Evolutionary conservation across 2,329 filamentous ascomycete species (phyloP), one percentile per base, ranked within the genome.

Genomic region (Aspergillus amoenus): DNA sequence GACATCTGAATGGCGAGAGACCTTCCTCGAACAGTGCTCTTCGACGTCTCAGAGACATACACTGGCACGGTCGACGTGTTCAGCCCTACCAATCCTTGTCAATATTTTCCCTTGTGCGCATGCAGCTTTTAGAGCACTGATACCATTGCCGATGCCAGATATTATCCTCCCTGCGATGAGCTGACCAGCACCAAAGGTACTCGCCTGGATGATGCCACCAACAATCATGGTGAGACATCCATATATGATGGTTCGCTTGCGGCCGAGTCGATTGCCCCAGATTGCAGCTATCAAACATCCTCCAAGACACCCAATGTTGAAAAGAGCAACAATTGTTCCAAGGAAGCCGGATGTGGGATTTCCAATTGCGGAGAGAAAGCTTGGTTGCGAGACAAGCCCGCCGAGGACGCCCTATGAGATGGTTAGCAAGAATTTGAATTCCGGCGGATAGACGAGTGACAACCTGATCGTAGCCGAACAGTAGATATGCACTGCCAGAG

Each of bases 141-240:
- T 24, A 24, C 24, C 24, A 24, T 24, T 82, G 1, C 80, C 79
- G 18, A 82, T 76, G 3, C 79, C 79, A 2, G 74, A 61, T 18
- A 70, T 52, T 22, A 81, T 76, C 15, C 79, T 70, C 21, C 79
- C 80, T 17, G 79, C 75, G 47, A 82, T 79, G 76, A 82, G 80
- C 51, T 79, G 72, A 8, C 76, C 67, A 0, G 78, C 68, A 18
- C 71, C 68, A 55, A 72, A 82, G 0, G 78, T 70, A 5, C 76
- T 70, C 50, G 76, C 78, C 57, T 81, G 79, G 1, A 82, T 66
- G 48, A 81, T 74, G 5, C 78, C 79, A 4, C 79, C 79, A 52
- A 79, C 68, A 41, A 69, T 70, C 69, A 72, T 65, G 60, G 71
- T 50, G 71, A 50, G 15, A 37, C 52, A 55, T 2, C 52, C 52